A percentile compares a stretch with the other conserved stretches of the same genome.
Conservation (phyloP, 768 basidiomycete genomes). For the Lyophyllum shimeji region DNA sequence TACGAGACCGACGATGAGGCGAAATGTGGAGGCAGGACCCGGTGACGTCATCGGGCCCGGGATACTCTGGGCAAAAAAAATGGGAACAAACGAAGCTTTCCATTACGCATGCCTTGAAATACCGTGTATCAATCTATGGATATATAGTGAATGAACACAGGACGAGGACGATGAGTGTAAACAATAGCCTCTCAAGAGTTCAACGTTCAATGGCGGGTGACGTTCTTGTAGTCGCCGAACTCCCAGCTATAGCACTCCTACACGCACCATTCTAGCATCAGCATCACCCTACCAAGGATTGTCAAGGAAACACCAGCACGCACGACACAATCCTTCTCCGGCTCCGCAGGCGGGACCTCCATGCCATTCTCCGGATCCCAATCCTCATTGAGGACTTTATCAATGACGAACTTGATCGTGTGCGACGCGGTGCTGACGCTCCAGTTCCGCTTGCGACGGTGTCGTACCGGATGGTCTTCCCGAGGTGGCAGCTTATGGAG, state of each 20-base stretch:
- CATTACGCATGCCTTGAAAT: not conserved
- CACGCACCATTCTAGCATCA: not conserved
- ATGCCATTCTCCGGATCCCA: conserved; percentile 32
- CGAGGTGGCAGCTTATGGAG: conserved; percentile 73
- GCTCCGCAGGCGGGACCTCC: conserved; percentile 46
- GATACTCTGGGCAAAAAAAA: too few relatives aligned
- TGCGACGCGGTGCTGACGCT: conserved; percentile 73
- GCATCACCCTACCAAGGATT: too few relatives aligned
- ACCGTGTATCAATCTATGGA: not conserved
- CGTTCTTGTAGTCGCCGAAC: conserved; percentile 43
- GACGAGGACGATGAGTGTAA: not conserved
- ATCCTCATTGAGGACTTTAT: conserved; percentile 40
- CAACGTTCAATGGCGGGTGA: not conserved
- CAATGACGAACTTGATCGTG: conserved; percentile 66
- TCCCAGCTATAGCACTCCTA: conserved; percentile 80
- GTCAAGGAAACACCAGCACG: not conserved
- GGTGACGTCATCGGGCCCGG: not conserved
- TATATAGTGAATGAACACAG: not conserved
- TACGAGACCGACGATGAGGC: conserved; percentile 16
- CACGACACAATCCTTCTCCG: conserved; percentile 68
- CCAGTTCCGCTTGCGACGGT: conserved; percentile 83
- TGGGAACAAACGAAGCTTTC: too few relatives aligned
- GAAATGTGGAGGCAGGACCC: conserved; percentile 7
- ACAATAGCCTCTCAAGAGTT: not conserved
- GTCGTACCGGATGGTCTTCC: conserved; percentile 81